phyloP scores from a whole-genome alignment of 176 grass and related monocot species.

The Pontederia crassipes region DNA sequence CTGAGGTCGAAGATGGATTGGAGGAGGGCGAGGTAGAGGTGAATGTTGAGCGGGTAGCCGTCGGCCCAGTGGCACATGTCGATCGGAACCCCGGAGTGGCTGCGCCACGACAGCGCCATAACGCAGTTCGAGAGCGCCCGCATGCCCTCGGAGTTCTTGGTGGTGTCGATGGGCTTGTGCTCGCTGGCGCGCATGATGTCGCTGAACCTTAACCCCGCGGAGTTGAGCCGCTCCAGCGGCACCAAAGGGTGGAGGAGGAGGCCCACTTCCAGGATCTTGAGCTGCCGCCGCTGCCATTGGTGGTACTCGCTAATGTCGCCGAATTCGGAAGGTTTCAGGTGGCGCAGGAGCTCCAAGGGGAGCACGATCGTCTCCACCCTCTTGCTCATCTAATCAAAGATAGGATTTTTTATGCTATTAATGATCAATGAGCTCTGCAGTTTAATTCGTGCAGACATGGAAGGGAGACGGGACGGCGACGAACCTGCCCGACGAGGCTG shows the following conservation, averaged over 20 bases:
- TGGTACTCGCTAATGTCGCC: constrained; percentile 55
- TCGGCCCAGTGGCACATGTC: constrained; percentile 72
- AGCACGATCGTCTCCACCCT: constrained; percentile 63
- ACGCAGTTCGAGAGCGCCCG: constrained; percentile 46
- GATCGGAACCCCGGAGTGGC: constrained; percentile 5
- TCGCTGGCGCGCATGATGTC: constrained; percentile 52
- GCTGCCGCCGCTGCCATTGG: constrained; percentile 75
- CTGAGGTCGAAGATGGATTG: constrained; percentile 53
- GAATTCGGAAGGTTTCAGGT: constrained; percentile 70
- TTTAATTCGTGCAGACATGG: background rate
- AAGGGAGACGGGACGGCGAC: background rate
- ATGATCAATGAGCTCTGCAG: too few species aligned
- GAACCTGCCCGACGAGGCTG: constrained; percentile 62
- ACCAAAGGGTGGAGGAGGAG: constrained; percentile 59
- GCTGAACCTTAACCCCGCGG: constrained; percentile 44
- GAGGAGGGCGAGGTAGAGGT: constrained; percentile 71
- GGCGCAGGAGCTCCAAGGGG: constrained; percentile 84
- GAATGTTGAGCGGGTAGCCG: constrained; percentile 66
- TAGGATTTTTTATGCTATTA: background rate
- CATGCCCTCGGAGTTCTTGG: constrained; percentile 64
- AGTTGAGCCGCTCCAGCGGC: constrained; percentile 53
- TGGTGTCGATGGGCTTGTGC: constrained; percentile 58
- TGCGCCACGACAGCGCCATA: constrained; percentile 57
- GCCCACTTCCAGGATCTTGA: constrained; percentile 74
- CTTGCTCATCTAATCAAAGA: constrained; percentile 37